Evolutionary conservation across 2,329 filamentous ascomycete genomes (phyloP), one percentile per base, ranked within the genome.

Genomic region (Dothistroma septosporum): DNA sequence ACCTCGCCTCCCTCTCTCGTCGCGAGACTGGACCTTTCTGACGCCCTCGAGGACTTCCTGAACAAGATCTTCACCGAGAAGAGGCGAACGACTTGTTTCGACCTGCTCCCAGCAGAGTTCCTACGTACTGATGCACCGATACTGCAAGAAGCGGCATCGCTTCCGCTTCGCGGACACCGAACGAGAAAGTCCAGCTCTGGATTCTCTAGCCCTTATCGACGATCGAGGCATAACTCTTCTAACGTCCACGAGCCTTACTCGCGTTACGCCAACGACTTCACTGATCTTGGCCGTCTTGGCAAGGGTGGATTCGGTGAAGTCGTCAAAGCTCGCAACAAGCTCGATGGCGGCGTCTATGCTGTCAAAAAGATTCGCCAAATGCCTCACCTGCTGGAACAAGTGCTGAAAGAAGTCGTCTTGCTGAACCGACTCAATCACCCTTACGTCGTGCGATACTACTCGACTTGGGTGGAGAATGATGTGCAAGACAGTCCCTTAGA

Each of bases 251-350:
- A 74, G n/a, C 62, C 59, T n/a, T 52, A 53, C 49, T 95, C 91
- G 1, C 85, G 93, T 63, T 99, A 96, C 72, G 84, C 83, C 11
- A 89, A 89, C 69, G 94, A 97, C 69, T 99, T 96, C 76, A 87
- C 92, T 19, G 92, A 97, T 76, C 87, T 94, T 71, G 91, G 91
- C 14, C 85, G 90, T 4, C 81, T 99, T 12, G 94, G 94, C 2
- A 95, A 93, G 73, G 94, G 94, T 48, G 94, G 93, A 0, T 99
- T 96, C 76, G 94, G 94, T 5, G 91, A 97, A 76, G 94, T 99
- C 22, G 91, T 97, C 58, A 95, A 96, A 74, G 93, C 93, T 2
- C 85, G 93, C 33, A 96, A 96, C 75, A 96, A 94, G 77, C 85
- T 97, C 4, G 94, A 97, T 73, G 91, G 91, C 0, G 90, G 92